A percentile compares a stretch with the other conserved stretches of the same genome.
Evolutionary conservation across 148 eudicot species (phyloP).

Genomic region (Fagopyrum tataricum): DNA sequence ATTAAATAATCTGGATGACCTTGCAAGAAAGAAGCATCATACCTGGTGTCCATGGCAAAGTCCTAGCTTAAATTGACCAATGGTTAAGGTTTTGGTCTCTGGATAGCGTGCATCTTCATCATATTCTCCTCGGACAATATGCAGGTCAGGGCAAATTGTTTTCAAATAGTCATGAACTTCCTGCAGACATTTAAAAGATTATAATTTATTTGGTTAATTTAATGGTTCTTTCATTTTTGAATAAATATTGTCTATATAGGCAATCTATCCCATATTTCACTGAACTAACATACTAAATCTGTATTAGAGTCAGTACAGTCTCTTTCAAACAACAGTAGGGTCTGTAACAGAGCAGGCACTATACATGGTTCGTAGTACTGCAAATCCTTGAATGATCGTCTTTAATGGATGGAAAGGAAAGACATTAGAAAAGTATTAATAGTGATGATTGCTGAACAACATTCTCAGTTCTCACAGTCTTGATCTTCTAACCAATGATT

Average conservation of each 20-base stretch:
- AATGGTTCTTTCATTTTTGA: neutral
- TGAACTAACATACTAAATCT: neutral
- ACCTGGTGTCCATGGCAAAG: conserved; percentile 99
- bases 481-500: neutral
- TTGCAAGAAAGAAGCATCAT: conserved; percentile 1
- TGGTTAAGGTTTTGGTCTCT: conserved; percentile 84
- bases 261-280: neutral
- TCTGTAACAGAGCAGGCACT: neutral
- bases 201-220: neutral
- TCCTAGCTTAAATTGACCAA: conserved; percentile 98
- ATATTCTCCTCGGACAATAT: conserved; percentile 86
- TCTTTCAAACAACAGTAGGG: neutral
- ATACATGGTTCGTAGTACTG: neutral
- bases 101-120: conserved; percentile 94
- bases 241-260: neutral
- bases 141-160: conserved; percentile 79
- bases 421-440: neutral
- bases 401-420: neutral
- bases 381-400: neutral
- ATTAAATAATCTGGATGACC: neutral
- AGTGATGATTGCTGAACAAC: neutral
- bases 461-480: neutral
- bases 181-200: conserved; percentile 27
- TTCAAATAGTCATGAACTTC: conserved; percentile 96
- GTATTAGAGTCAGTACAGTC: neutral